A percentile compares a stretch with the other conserved stretches of the same genome.
phyloP scores from a whole-genome alignment of 2,329 filamentous ascomycete species.

The Talaromyces sp. region DNA sequence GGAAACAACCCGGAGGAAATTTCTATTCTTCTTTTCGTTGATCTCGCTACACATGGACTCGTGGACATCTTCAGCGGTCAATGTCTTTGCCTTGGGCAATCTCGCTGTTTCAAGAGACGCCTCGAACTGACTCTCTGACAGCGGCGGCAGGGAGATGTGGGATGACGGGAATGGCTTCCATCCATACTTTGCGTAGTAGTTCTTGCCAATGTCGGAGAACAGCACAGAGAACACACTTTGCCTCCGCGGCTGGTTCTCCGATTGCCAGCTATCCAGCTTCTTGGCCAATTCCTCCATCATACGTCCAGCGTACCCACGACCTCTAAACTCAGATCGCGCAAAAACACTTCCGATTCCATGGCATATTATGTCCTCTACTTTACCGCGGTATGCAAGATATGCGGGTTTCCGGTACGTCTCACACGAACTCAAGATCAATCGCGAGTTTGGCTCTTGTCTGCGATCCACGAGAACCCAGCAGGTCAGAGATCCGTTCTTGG shows the following conservation, averaged over 20 bases:
- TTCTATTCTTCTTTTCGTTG: constrained; percentile 64
- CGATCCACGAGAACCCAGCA: constrained; percentile 59
- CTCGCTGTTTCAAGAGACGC: constrained; percentile 23
- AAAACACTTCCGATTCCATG: constrained; percentile 82
- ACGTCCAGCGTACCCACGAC: constrained; percentile 70
- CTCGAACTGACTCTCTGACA: constrained; percentile 25
- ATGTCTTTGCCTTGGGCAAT: constrained; percentile 29
- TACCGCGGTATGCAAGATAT: constrained; percentile 48
- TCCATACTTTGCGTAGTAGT: constrained; percentile 72
- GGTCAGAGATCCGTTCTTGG: constrained; percentile 54
- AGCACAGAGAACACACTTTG: constrained; percentile 68
- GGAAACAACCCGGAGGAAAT: constrained; percentile 53
- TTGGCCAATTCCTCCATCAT: constrained; percentile 68
- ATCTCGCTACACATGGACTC: constrained; percentile 55
- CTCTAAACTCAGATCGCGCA: constrained; percentile 63
- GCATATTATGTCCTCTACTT: constrained; percentile 54
- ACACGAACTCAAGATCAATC: constrained; percentile 56
- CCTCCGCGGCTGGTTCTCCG: constrained; percentile 38
- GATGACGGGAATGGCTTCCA: constrained; percentile 73
- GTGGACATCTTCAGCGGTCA: constrained; percentile 34
- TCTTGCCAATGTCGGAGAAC: constrained; percentile 81
- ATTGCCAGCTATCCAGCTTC: constrained; percentile 52
- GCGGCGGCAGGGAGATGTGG: constrained; percentile 63
- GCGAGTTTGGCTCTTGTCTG: constrained; percentile 33
- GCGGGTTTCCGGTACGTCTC: constrained; percentile 50